Percentiles rank a stretch among this genome's conserved stretches.
Evolutionary conservation across 2,329 filamentous ascomycete species (phyloP).

Genomic region (Claviceps fusiformis): DNA sequence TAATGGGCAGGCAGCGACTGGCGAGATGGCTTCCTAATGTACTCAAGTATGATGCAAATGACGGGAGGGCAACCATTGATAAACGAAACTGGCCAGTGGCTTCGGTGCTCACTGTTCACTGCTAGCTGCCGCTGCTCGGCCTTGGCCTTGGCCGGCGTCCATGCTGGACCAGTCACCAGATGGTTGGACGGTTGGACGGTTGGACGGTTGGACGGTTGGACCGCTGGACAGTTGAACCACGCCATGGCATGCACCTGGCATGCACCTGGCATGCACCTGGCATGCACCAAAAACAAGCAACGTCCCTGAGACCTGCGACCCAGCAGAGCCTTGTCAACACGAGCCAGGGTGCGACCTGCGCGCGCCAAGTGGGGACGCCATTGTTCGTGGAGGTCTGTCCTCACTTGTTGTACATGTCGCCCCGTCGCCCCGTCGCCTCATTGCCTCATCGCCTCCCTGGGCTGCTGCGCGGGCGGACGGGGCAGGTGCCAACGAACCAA

Average conservation of each 20-base stretch:
- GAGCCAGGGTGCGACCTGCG: slow-evolving; percentile 2
- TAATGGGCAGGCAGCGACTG: not conserved
- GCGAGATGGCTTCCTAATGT: not conserved
- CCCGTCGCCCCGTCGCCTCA: too few species aligned
- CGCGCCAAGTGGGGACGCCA: not conserved
- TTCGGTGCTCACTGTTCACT: not conserved
- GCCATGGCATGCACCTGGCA: not conserved
- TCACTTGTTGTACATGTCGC: not conserved
- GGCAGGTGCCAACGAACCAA: too few species aligned
- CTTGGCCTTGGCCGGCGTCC: not conserved
- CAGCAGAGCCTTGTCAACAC: slow-evolving; percentile 1
- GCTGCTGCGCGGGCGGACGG: too few species aligned
- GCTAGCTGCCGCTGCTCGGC: not conserved
- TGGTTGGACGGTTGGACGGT: too few species aligned
- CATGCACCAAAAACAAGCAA: not conserved
- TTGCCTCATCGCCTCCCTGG: too few species aligned
- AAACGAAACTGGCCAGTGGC: not conserved
- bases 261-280: not conserved
- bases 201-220: too few species aligned
- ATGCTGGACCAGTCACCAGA: too few species aligned
- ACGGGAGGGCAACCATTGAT: not conserved
- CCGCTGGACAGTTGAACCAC: not conserved
- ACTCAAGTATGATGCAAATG: not conserved
- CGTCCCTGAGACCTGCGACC: not conserved
- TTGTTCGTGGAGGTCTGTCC: not conserved